These are phyloP conservation scores for Aspergillus aculeatinus DNA, from an alignment of 2,329 filamentous ascomycete species.

Conservation along the genomic window DNA sequence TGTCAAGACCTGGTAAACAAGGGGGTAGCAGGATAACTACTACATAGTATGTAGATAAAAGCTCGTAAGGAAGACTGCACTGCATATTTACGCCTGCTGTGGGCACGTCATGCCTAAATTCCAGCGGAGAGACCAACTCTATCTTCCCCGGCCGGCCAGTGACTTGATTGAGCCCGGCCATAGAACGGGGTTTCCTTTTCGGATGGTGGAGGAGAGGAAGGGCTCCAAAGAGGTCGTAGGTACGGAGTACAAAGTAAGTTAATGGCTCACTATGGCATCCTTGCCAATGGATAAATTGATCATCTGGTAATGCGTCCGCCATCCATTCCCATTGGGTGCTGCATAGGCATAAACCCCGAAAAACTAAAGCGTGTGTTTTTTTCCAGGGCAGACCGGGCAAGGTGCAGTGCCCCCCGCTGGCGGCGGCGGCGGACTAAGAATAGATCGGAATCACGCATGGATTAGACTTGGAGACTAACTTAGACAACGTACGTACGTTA, in stretches of 20 bases:
- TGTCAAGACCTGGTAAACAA: neutral
- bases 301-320: neutral
- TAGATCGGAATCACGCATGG: neutral
- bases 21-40: neutral
- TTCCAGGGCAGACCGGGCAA: neutral
- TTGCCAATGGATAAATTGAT: slow-evolving; percentile 3
- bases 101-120: neutral
- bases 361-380: neutral
- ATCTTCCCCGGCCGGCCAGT: neutral
- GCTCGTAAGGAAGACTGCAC: neutral
- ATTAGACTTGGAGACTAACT: neutral
- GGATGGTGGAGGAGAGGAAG: neutral
- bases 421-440: neutral
- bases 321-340: slow-evolving; percentile 1
- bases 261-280: neutral
- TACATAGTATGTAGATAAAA: neutral
- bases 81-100: neutral
- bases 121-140: neutral
- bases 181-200: neutral
- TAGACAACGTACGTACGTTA: too few relatives aligned
- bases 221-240: neutral
- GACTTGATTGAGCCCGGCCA: neutral
- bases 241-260: neutral
- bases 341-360: neutral
- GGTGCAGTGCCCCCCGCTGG: too few relatives aligned